Conservation (phyloP, 2,329 filamentous ascomycete species). For the Xylariaceae sp. region DNA sequence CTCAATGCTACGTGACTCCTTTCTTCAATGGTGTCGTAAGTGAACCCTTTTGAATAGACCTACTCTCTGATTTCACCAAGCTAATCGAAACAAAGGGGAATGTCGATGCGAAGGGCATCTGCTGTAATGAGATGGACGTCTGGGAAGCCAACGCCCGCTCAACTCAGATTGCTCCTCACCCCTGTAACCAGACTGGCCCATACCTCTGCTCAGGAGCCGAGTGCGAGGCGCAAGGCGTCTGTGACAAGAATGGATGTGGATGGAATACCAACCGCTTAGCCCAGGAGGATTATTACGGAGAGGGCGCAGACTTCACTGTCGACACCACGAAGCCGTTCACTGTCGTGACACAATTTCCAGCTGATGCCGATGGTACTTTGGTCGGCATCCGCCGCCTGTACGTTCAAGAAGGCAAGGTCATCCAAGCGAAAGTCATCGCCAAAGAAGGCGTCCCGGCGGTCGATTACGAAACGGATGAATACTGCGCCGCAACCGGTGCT, state of each 20-base stretch:
- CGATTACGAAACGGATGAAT: conserved; percentile 29
- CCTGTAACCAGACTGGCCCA: conserved; percentile 31
- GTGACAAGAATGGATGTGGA: conserved; percentile 34
- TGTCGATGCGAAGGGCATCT: conserved; percentile 31
- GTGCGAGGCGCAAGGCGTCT: conserved; percentile 29
- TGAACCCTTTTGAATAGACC: not conserved
- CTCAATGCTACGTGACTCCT: conserved; percentile 34
- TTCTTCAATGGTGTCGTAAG: conserved; percentile 36
- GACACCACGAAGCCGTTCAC: conserved; percentile 35
- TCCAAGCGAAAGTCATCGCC: conserved; percentile 29
- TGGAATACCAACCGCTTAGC: conserved; percentile 34
- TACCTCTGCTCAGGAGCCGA: conserved; percentile 31
- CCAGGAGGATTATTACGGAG: conserved; percentile 31
- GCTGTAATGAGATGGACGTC: conserved; percentile 38
- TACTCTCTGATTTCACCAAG: not conserved
- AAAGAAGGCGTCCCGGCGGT: conserved; percentile 31
- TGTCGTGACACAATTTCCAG: conserved; percentile 35
- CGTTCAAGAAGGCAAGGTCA: conserved; percentile 33
- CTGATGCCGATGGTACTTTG: conserved; percentile 29
- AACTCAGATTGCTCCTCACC: conserved; percentile 34
- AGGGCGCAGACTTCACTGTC: conserved; percentile 27
- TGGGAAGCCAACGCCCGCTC: conserved; percentile 36
- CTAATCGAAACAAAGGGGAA: conserved; percentile 26
- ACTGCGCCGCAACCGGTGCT: conserved; percentile 33
- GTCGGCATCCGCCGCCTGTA: conserved; percentile 33